Base-by-base conservation (phyloP, 2,329 filamentous ascomycete genomes). In the Penicillium occitanis region DNA sequence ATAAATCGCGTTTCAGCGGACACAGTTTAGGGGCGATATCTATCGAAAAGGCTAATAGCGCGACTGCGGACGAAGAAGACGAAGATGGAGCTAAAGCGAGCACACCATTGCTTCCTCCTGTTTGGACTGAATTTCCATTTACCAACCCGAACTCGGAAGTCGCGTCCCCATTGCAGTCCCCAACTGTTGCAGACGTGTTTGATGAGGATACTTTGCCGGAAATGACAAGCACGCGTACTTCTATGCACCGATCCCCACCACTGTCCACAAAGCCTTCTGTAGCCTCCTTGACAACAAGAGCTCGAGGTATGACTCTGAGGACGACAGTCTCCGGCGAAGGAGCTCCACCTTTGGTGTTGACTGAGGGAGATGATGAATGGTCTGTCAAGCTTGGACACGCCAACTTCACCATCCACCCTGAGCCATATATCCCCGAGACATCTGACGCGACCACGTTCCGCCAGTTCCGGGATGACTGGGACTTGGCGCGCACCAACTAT, bases 381-480 rank as follows among this genome's bases (percentile, higher is more conserved):
- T 90, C 91, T 0, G 87, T 90, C 73, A 88, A 88, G 65, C 86
- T 98, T 14, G 94, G 94, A 33, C 93, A 98, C 75, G 93, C 93
- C 69, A 97, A 98, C 80, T 97, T 96, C 76, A 93, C 87, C 72
- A 96, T 98, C 71, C 81, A 87, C 25, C 93, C 93, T 0, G 87
- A 89, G 75, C 94, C 93, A 0, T 97, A 97, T 73, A 78, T 86
- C 8, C 90, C 92, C 0, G 84, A 88, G 17, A 74, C 75, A 2
- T 86, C 87, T 68, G 87, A 90, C 69, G 74, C 88, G 10, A 83
- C 86, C 4, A 80, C 83, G 2, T 87, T 88, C 73, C 85, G 85
- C 40, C 85, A 88, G 73, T 83, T 97, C 61, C 88, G 90, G 61
- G 83, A 86, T 6, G 90, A 96, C 73, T 97, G 93, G 93, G 90